Conservation (phyloP, 108 stramenopile species). For the Tribonema minus region DNA sequence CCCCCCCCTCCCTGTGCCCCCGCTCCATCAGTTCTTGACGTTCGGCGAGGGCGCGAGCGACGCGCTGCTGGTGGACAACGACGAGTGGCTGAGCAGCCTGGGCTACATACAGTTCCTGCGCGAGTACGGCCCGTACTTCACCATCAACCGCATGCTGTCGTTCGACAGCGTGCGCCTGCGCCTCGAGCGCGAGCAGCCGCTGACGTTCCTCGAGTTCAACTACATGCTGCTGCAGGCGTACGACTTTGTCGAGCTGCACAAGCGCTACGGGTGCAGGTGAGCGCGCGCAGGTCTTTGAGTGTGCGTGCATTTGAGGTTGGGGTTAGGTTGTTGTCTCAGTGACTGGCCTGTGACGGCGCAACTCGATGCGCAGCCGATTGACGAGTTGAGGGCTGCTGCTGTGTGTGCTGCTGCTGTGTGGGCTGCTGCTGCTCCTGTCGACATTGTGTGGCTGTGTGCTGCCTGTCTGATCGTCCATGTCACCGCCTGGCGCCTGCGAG, state of each 20-base stretch:
- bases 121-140: slow-evolving; percentile 92
- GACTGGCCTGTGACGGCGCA: no score
- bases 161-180: slow-evolving; percentile 92
- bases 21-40: slow-evolving; percentile 8
- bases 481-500: no score
- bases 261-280: slow-evolving; percentile 57
- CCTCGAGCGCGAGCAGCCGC: slow-evolving; percentile 77
- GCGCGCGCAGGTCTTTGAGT: no score
- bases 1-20: not conserved
- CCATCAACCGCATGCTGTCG: slow-evolving; percentile 90
- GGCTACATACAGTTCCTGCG: slow-evolving; percentile 86
- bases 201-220: slow-evolving; percentile 95
- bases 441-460: no score
- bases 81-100: slow-evolving; percentile 77
- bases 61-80: slow-evolving; percentile 88
- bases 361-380: no score
- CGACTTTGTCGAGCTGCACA: slow-evolving; percentile 88
- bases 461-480: no score
- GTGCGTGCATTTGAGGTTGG: slow-evolving; percentile 89
- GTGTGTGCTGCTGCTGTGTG: no score
- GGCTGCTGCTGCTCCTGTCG: no score
- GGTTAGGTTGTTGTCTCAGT: no score
- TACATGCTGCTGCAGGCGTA: slow-evolving; percentile 98
- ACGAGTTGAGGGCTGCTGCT: no score
- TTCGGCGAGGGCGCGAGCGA: slow-evolving; percentile 65